Percentiles rank a stretch among this genome's conserved stretches.
Conservation (phyloP, 176 grass and related monocot genomes). For the Paspalum vaginatum region DNA sequence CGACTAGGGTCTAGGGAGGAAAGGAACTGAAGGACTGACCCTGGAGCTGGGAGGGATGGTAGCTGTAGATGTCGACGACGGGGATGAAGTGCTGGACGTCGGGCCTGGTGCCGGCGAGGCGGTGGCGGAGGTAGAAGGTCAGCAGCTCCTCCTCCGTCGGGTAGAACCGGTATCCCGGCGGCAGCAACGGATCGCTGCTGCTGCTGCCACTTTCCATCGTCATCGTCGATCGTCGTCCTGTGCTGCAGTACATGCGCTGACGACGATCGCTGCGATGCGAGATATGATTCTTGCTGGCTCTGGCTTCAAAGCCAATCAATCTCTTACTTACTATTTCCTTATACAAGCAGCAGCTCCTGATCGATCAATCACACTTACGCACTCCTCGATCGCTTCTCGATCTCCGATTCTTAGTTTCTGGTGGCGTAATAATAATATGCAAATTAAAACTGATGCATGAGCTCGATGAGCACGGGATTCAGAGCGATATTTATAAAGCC, state of each 20-base stretch:
- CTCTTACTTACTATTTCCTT: no score
- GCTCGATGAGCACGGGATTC: no score
- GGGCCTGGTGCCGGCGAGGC: slow-evolving; percentile 42
- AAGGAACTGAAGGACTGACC: slow-evolving; percentile 36
- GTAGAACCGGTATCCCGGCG: slow-evolving; percentile 71
- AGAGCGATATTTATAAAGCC: not conserved
- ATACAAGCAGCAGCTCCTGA: no score
- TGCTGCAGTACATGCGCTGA: not conserved
- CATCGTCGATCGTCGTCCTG: not conserved
- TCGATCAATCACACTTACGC: no score
- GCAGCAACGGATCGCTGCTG: not conserved
- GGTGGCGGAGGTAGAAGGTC: slow-evolving; percentile 66
- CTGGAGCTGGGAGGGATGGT: slow-evolving; percentile 60
- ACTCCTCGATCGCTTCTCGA: no score
- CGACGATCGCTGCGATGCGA: not conserved
- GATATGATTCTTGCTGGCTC: no score
- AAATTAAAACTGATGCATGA: no score
- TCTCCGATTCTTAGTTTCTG: no score
- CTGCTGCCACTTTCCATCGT: not conserved
- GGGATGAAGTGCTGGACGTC: slow-evolving; percentile 66
- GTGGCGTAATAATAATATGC: no score
- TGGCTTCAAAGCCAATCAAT: no score
- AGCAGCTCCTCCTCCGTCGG: slow-evolving; percentile 89
- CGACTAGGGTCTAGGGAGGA: no score
- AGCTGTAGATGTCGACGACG: slow-evolving; percentile 64